Conservation (phyloP, 495 filamentous ascomycete species). For the Penicillium arizonense region DNA sequence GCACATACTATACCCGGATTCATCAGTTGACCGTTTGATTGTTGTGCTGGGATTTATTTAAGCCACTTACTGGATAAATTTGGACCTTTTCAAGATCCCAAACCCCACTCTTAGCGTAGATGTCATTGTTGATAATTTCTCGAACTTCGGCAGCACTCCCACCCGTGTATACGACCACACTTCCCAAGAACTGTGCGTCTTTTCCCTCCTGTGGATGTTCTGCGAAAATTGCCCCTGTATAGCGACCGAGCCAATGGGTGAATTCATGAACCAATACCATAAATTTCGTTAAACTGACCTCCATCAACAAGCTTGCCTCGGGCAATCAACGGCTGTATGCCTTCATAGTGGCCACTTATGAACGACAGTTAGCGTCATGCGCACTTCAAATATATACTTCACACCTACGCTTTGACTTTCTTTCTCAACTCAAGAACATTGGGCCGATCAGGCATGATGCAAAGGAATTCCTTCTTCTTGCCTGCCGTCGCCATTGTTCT, state of each 20-base stretch:
- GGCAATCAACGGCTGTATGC: slow-evolving; percentile 19
- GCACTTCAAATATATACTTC: neutral
- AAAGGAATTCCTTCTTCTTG: slow-evolving; percentile 19
- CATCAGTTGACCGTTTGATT: neutral
- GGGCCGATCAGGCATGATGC: slow-evolving; percentile 22
- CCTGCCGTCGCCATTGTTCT: neutral
- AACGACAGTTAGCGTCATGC: neutral
- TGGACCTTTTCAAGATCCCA: slow-evolving; percentile 77
- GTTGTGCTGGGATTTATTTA: too few species aligned
- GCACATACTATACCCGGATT: neutral
- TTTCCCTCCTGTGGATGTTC: slow-evolving; percentile 54
- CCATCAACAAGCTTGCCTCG: slow-evolving; percentile 22
- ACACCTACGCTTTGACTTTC: slow-evolving; percentile 11
- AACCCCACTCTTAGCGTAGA: slow-evolving; percentile 64
- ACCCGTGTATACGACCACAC: slow-evolving; percentile 59
- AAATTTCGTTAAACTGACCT: slow-evolving; percentile 21
- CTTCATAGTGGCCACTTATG: slow-evolving; percentile 15
- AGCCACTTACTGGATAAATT: slow-evolving; percentile 33
- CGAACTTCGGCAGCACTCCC: slow-evolving; percentile 65
- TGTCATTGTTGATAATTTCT: slow-evolving; percentile 60
- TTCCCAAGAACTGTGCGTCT: slow-evolving; percentile 59
- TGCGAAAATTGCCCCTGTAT: slow-evolving; percentile 63
- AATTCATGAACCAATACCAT: too few species aligned
- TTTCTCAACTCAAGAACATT: slow-evolving; percentile 11
- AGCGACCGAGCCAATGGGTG: too few species aligned